Conservation (phyloP, 176 grass and related monocot species). For the Musa troglodytarum region DNA sequence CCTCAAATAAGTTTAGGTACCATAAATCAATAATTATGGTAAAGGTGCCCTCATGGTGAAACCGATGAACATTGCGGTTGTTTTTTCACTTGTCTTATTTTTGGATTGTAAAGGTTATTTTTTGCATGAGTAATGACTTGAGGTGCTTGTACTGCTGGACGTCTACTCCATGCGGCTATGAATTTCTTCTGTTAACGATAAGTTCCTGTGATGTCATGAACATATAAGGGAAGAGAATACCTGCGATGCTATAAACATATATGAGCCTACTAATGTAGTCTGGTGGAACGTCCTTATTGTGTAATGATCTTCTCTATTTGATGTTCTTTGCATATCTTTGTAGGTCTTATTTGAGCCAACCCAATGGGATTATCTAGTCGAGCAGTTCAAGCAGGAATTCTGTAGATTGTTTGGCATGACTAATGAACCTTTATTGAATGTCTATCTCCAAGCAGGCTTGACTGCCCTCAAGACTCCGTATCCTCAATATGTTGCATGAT, state of each 20-base stretch:
- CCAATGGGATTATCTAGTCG: constrained; percentile 66
- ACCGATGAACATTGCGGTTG: background rate
- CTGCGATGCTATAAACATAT: too few species aligned
- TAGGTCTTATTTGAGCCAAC: constrained; percentile 80
- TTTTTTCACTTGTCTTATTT: background rate
- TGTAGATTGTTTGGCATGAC: constrained; percentile 92
- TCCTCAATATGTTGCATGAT: constrained; percentile 21
- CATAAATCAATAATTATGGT: too few species aligned
- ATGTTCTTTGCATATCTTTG: constrained; percentile 4
- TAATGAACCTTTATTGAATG: constrained; percentile 70
- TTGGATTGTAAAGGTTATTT: background rate
- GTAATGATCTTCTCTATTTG: background rate
- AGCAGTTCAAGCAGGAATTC: constrained; percentile 95
- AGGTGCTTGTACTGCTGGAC: too few species aligned
- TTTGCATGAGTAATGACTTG: background rate
- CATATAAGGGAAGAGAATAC: too few species aligned
- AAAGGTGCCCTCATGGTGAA: background rate
- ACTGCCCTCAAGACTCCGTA: constrained; percentile 93
- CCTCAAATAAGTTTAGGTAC: too few species aligned
- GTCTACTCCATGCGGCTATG: too few species aligned
- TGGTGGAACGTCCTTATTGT: background rate
- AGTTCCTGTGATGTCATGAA: too few species aligned
- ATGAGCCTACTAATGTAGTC: constrained; percentile 5
- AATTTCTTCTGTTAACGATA: too few species aligned
- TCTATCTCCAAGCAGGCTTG: constrained; percentile 95